Evolutionary conservation across 148 eudicot species (phyloP).

Genomic region (Amaranthus palmeri): DNA sequence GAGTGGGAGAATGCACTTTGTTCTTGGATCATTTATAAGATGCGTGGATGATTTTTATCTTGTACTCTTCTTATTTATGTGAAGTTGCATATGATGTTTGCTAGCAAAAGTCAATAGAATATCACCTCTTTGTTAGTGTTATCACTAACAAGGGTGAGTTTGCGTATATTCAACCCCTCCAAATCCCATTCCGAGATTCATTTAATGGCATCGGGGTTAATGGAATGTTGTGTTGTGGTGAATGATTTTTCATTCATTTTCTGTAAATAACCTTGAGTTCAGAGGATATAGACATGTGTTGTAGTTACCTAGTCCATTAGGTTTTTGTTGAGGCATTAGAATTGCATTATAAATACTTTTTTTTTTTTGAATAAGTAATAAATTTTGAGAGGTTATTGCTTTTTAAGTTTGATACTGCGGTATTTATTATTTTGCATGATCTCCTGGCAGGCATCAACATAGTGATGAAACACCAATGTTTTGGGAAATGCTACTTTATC

Average conservation of each 20-base stretch:
- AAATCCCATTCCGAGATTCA: too few relatives aligned
- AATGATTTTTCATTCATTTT: not conserved
- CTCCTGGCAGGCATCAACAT: slow-evolving; percentile 70
- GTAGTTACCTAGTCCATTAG: not conserved
- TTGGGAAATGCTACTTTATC: slow-evolving; percentile 93
- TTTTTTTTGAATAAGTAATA: not conserved
- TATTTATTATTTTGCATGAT: not conserved
- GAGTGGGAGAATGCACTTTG: too few relatives aligned
- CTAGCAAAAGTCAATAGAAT: too few relatives aligned
- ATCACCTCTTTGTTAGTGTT: too few relatives aligned
- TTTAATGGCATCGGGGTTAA: too few relatives aligned
- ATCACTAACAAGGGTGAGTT: too few relatives aligned
- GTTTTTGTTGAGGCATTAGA: not conserved
- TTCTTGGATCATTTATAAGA: too few relatives aligned
- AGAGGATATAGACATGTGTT: not conserved
- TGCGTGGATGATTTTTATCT: too few relatives aligned
- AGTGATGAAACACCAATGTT: slow-evolving; percentile 98
- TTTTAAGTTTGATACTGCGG: slow-evolving; percentile 5
- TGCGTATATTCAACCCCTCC: too few relatives aligned
- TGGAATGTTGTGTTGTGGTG: too few relatives aligned
- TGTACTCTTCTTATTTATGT: too few relatives aligned
- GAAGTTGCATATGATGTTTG: too few relatives aligned
- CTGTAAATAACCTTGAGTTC: not conserved
- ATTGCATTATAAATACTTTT: not conserved
- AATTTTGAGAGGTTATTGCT: not conserved